phyloP scores from a whole-genome alignment of 129 eudicot species.

The Chrysanthemum makinoi region DNA sequence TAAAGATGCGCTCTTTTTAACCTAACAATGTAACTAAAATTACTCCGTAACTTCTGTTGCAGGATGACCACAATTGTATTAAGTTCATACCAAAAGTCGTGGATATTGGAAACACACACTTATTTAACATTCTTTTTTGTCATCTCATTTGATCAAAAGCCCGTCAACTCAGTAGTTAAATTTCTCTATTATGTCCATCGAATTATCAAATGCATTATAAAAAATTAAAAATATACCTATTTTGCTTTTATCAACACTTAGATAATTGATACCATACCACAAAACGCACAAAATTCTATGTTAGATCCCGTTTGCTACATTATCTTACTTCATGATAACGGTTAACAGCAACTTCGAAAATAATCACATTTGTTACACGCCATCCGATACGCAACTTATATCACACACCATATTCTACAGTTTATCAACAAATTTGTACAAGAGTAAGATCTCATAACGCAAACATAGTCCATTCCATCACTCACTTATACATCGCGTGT shows the following conservation, averaged over 20 bases:
- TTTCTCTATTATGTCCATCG: background rate
- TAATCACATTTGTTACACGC: background rate
- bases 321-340: too few species aligned
- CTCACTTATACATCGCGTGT: background rate
- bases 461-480: background rate
- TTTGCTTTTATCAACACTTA: too few species aligned
- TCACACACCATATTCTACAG: background rate
- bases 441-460: background rate
- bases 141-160: too few species aligned
- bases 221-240: too few species aligned
- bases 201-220: background rate
- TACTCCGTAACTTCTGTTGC: conserved; percentile 68
- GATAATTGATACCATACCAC: too few species aligned
- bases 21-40: conserved; percentile 23
- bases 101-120: background rate
- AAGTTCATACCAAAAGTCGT: conserved; percentile 14
- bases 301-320: background rate
- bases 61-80: conserved; percentile 2
- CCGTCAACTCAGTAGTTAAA: background rate
- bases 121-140: background rate
- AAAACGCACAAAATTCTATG: background rate
- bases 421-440: too few species aligned
- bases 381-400: background rate
- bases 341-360: too few species aligned
- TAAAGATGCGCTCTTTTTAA: too few species aligned